phyloP scores from a whole-genome alignment of 495 filamentous ascomycete species.

The Hypoxylon cercidicola region DNA sequence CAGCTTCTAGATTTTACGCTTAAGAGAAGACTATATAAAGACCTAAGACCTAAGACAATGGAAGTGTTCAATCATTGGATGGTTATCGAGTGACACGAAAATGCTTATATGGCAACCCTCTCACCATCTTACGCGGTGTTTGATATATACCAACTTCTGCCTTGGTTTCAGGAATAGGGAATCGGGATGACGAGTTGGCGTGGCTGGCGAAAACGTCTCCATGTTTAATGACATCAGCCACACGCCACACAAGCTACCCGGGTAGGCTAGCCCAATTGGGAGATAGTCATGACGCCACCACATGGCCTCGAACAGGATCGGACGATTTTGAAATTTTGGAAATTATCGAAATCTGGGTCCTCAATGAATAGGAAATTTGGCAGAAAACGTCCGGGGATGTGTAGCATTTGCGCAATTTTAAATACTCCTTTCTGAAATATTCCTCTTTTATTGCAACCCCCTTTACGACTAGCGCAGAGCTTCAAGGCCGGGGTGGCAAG shows the following conservation, averaged over 20 bases:
- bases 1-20: no score
- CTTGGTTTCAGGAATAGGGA: background rate
- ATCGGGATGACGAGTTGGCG: no score
- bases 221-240: slow-evolving; percentile 3
- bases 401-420: slow-evolving; percentile 35
- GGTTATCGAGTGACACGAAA: background rate
- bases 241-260: background rate
- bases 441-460: slow-evolving; percentile 24
- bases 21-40: no score
- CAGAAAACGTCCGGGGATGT: background rate
- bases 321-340: slow-evolving; percentile 32
- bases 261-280: no score
- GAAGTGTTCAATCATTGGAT: background rate
- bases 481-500: slow-evolving; percentile 3
- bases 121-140: background rate
- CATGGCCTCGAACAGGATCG: slow-evolving; percentile 20
- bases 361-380: slow-evolving; percentile 18
- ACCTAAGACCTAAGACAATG: no score
- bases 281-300: slow-evolving; percentile 35
- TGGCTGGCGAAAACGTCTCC: no score
- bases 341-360: slow-evolving; percentile 31
- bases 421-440: slow-evolving; percentile 19
- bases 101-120: background rate
- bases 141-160: background rate
- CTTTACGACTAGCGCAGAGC: slow-evolving; percentile 17